These are phyloP conservation scores for Rhizomucor pusillus DNA, from an alignment of 371 early-diverging fungal species.

Conservation along the genomic window DNA sequence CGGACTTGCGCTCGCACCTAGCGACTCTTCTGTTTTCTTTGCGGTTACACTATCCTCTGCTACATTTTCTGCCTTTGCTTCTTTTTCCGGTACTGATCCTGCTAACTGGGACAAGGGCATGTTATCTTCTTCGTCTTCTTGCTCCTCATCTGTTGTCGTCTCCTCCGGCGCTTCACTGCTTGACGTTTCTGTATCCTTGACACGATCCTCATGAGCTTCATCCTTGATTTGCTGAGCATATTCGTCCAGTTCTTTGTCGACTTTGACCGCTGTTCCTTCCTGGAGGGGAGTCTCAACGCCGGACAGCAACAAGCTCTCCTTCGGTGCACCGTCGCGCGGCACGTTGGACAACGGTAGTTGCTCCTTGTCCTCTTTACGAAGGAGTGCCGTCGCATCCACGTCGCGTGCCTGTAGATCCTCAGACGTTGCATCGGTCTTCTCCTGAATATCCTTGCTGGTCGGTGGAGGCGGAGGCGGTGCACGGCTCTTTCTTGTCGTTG, in stretches of 20 bases:
- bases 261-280: neutral
- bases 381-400: too few relatives aligned
- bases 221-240: constrained; percentile 1
- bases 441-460: neutral
- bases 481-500: constrained; percentile 9
- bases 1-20: neutral
- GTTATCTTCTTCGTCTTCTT: neutral
- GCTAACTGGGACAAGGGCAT: neutral
- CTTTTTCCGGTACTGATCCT: neutral
- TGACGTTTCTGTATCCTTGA: neutral
- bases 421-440: too few relatives aligned
- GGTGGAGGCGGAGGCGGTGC: constrained; percentile 27
- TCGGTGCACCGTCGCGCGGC: too few relatives aligned
- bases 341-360: too few relatives aligned
- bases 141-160: neutral
- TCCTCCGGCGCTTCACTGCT: neutral
- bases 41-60: neutral
- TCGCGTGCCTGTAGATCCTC: too few relatives aligned
- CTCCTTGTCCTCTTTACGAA: too few relatives aligned
- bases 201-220: neutral
- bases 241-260: neutral
- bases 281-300: neutral
- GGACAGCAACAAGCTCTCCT: too few relatives aligned
- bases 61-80: neutral
- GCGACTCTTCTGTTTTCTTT: neutral